Percentiles rank a stretch among this genome's conserved stretches.
phyloP scores from a whole-genome alignment of 352 stramenopile species.

The Globisporangium rhizosaccharum region DNA sequence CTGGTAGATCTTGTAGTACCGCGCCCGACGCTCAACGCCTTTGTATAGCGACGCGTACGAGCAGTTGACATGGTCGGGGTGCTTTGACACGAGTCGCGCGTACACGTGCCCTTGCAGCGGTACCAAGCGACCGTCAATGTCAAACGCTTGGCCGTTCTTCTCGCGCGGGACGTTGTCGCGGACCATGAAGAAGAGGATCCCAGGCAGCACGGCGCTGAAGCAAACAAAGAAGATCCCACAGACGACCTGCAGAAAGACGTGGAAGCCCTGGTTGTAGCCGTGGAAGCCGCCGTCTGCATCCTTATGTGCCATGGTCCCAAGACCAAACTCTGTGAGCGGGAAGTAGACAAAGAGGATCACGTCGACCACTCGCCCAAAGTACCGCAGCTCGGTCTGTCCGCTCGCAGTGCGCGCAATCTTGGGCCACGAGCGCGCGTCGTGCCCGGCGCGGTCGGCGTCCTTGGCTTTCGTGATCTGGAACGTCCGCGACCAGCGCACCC shows the following conservation, averaged over 20 bases:
- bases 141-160: not conserved
- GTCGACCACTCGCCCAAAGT: not conserved
- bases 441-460: too few relatives aligned
- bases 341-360: not conserved
- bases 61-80: constrained; percentile 32
- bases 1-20: constrained; percentile 33
- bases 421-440: not conserved
- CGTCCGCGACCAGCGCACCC: not conserved
- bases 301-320: not conserved
- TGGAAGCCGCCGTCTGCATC: not conserved
- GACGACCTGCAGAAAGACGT: not conserved
- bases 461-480: too few relatives aligned
- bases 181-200: not conserved
- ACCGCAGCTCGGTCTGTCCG: not conserved
- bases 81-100: constrained; percentile 20
- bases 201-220: not conserved
- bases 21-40: constrained; percentile 20
- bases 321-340: not conserved
- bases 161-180: not conserved
- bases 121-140: not conserved
- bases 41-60: constrained; percentile 40
- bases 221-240: not conserved
- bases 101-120: constrained; percentile 39
- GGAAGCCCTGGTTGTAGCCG: not conserved
- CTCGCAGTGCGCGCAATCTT: not conserved